Evolutionary conservation across 2,329 filamentous ascomycete species (phyloP), one percentile per base, ranked within the genome.

Genomic region (Didymella pomorum): DNA sequence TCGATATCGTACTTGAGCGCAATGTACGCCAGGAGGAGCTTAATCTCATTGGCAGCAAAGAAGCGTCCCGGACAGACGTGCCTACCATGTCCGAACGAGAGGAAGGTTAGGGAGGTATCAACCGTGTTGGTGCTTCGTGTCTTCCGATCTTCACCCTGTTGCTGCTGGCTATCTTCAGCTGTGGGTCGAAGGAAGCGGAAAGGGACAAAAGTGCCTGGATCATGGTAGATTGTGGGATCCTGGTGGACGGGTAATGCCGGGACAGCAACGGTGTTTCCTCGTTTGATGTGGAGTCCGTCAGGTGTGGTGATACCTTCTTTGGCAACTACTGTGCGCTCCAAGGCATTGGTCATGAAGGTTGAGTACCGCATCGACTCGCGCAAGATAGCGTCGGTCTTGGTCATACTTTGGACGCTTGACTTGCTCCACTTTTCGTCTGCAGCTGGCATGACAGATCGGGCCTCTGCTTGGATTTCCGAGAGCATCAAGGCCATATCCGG

Each of bases 351-450:
- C 47, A 50, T 50, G 16, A 50, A 50, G 9, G 35, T 20, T 8
- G 47, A 50, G n/a, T 42, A 50, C 2, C 47, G 35, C 35, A 50
- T 50, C 25, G 35, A 50, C 28, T 42, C 47, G 47, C 35, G 35
- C 8, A 50, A 12, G 35, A 50, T 29, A 14, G 35, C 33, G n/a
- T 50, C 47, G 4, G 35, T 50, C 47, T n/a, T 50, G 35, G 12
- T 28, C 35, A 50, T 50, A 10, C 25, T 50, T 20, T 50, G 35
- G 10, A 50, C 35, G 23, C 33, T 29, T 25, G 35, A 41, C 41
- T 50, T 50, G 35, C 47, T 50, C 47, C 47, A 50, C n/a, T 21
- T 41, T n/a, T 50, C 47, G 25, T 29, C 47, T 1, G 3, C 11
- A 11, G n/a, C n/a, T 21, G 47, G 47, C 47, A 50, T 42, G 35